Evolutionary conservation across 2,329 filamentous ascomycete species (phyloP), one percentile per base, ranked within the genome.

Genomic region (Colletotrichum incanum): DNA sequence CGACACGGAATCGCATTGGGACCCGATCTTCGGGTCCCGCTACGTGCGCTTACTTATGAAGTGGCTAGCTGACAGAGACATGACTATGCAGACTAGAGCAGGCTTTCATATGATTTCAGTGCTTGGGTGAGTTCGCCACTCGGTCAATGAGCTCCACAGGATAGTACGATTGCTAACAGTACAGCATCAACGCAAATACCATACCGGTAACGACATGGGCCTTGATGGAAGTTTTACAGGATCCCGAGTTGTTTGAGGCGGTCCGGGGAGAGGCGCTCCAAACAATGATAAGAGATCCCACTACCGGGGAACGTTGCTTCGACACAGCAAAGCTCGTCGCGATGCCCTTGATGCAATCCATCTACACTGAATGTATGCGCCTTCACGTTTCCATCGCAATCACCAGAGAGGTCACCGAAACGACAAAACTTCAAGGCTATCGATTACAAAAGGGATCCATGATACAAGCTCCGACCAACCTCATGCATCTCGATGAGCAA

Each of bases 151-250:
- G 0, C 28, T 41, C n/a, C 18, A 18, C 20, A 6, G 6, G 16
- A 7, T 5, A 9, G 2, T 3, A 6, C 20, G 16, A 2, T 12
- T 16, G 43, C 47, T 55, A 6, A 67, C 31, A 9, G 28, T 45
- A 26, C 41, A 60, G 78, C 1, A 71, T 75, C 28, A 79, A 80
- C 39, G 74, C 76, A 7, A 81, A 81, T 55, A 75, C 76, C 0
- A 73, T 82, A 6, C 80, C 79, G 0, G 75, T 79, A 0, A 72
- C 76, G 5, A 74, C 74, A 0, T 82, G 79, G 79, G 64, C 70
- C 1, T 34, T 82, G 2, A 78, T 81, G 43, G 77, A 81, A 34
- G 41, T 79, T 2, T 66, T 78, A 23, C 63, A 73, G 47, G 78
- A 81, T 31, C 68, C 63, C 9, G 18, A 47, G 1, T 72, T 81